phyloP scores from a whole-genome alignment of 495 filamentous ascomycete species.

The Penicillium paxilli region DNA sequence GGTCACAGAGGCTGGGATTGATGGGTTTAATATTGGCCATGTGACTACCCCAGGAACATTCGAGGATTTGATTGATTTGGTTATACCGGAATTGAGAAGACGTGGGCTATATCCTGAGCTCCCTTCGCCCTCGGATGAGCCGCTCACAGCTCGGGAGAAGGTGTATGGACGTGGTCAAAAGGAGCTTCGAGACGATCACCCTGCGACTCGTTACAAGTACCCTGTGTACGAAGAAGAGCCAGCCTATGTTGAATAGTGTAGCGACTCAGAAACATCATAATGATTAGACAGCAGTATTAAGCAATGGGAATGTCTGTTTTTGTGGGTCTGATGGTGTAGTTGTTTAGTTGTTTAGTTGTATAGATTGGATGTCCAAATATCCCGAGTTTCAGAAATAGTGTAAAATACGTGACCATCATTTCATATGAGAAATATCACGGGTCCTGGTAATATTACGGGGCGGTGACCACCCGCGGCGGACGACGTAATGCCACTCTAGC shows the following conservation, averaged over 20 bases:
- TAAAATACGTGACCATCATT: background rate
- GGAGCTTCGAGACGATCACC: constrained; percentile 53
- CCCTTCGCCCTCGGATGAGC: constrained; percentile 33
- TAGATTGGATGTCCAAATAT: too few species aligned
- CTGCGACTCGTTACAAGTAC: constrained; percentile 57
- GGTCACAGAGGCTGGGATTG: constrained; percentile 58
- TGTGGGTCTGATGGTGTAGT: too few species aligned
- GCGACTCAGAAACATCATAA: background rate
- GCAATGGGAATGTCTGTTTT: background rate
- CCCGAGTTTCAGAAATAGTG: background rate
- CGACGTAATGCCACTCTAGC: constrained; percentile 50
- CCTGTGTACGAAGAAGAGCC: constrained; percentile 55
- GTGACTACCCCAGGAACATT: constrained; percentile 62
- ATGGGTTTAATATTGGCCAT: constrained; percentile 59
- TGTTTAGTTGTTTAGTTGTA: too few species aligned
- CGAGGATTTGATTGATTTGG: constrained; percentile 59
- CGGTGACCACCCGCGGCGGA: constrained; percentile 20
- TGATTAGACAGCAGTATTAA: background rate
- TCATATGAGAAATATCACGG: background rate
- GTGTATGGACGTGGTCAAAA: constrained; percentile 59
- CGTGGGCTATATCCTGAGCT: constrained; percentile 48
- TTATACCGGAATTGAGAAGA: constrained; percentile 58
- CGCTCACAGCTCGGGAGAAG: constrained; percentile 59
- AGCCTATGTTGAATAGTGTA: constrained; percentile 14
- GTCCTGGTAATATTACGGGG: constrained; percentile 4